Evolutionary conservation across 257 asterid species (phyloP).

Genomic region (Forsythia suspensa): DNA sequence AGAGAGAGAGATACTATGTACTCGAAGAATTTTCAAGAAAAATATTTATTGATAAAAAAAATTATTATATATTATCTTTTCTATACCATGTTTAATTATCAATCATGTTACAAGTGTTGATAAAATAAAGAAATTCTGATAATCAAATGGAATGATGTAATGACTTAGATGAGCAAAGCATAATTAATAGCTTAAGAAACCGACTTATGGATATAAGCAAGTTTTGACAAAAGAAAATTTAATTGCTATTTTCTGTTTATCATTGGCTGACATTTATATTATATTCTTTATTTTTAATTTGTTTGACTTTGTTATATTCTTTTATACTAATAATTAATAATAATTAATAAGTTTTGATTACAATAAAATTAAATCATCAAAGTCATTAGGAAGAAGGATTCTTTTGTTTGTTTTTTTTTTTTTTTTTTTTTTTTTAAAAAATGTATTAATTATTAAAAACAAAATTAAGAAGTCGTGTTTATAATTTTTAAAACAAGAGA

Average conservation of each 20-base stretch:
- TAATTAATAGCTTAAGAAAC: conserved; percentile 29
- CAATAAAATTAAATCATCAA: not conserved
- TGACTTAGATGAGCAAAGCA: conserved; percentile 34
- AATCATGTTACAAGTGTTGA: not conserved
- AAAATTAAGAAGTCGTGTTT: not conserved
- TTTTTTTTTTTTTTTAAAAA: not conserved
- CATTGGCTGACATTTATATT: conserved; percentile 28
- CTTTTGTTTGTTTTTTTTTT: no score
- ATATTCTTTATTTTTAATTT: not conserved
- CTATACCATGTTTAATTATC: not conserved
- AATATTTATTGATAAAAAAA: no score
- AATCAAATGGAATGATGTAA: conserved; percentile 24
- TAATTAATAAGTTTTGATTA: not conserved
- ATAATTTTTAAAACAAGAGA: not conserved
- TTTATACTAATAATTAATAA: not conserved
- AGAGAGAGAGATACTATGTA: no score
- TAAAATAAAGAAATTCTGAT: not conserved
- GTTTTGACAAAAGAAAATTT: conserved; percentile 26
- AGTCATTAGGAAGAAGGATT: not conserved
- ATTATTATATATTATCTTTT: no score
- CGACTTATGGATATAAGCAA: conserved; percentile 20
- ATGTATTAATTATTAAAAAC: not conserved
- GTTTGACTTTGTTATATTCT: not conserved
- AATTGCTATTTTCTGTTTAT: not conserved
- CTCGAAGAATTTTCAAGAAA: no score